Percentiles rank a stretch among this genome's conserved stretches.
These are phyloP conservation scores for Saraca asoca DNA, from an alignment of 331 rosid species.

Conservation along the genomic window DNA sequence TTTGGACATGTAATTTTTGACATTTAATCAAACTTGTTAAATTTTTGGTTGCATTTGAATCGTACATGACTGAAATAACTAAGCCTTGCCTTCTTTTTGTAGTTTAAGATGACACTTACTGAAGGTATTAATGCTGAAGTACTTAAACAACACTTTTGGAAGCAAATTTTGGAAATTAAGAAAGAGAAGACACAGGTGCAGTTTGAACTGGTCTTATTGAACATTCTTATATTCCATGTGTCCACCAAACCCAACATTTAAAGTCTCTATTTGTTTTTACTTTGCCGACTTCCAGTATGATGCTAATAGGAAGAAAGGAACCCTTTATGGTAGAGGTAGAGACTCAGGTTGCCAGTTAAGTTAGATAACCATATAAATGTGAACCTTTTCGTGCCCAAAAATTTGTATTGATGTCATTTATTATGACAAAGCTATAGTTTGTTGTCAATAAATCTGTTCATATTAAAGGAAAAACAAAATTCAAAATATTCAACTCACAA, in stretches of 20 bases:
- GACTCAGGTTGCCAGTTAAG: conserved; percentile 56
- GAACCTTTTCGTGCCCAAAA: conserved; percentile 60
- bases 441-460: conserved; percentile 1
- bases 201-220: too few relatives aligned
- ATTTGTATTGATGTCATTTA: conserved; percentile 34
- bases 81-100: conserved; percentile 31
- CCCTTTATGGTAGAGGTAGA: conserved; percentile 65
- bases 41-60: too few relatives aligned
- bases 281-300: conserved; percentile 31
- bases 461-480: conserved; percentile 15
- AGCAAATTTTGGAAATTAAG: conserved; percentile 71
- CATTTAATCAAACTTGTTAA: too few relatives aligned
- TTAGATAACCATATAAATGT: conserved; percentile 50
- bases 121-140: conserved; percentile 59
- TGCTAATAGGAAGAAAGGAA: conserved; percentile 70
- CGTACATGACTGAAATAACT: too few relatives aligned
- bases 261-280: conserved; percentile 23
- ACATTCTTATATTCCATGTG: conserved; percentile 24
- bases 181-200: conserved; percentile 73
- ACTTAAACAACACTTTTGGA: conserved; percentile 67
- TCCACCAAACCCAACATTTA: conserved; percentile 3
- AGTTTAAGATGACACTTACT: conserved; percentile 72
- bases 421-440: conserved; percentile 17
- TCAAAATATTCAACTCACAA: conserved; percentile 71
- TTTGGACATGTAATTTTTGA: too few relatives aligned